Conservation (phyloP, 2,329 filamentous ascomycete genomes). For the Thelonectria rubi region DNA sequence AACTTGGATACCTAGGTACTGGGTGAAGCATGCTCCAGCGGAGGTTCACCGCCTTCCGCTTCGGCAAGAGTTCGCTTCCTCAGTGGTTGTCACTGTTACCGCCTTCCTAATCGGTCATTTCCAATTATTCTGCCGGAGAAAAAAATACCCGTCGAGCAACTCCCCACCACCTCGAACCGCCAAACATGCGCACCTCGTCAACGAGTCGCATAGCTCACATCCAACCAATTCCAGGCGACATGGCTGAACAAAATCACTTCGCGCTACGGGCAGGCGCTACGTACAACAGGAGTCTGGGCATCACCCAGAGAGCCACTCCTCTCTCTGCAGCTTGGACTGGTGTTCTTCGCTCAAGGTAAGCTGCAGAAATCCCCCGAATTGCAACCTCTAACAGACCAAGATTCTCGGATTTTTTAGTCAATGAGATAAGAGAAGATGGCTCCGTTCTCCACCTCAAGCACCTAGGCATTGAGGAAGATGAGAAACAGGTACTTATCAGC, state of each 20-base stretch:
- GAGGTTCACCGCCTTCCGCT: conserved; percentile 41
- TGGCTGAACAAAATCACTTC: conserved; percentile 46
- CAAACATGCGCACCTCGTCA: conserved; percentile 27
- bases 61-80: background rate
- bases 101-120: conserved; percentile 16
- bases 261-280: conserved; percentile 45
- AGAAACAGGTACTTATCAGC: conserved; percentile 25
- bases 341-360: conserved; percentile 52
- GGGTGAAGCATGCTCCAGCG: too few relatives aligned
- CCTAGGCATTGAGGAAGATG: conserved; percentile 45
- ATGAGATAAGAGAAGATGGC: conserved; percentile 83
- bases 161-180: conserved; percentile 28
- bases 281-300: conserved; percentile 50
- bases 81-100: conserved; percentile 25
- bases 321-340: conserved; percentile 51
- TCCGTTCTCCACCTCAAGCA: conserved; percentile 76
- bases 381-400: conserved; percentile 49
- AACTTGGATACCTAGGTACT: too few relatives aligned
- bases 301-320: conserved; percentile 52
- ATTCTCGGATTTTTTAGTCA: conserved; percentile 92
- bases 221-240: conserved; percentile 27
- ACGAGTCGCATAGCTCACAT: conserved; percentile 17
- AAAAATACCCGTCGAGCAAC: conserved; percentile 38
- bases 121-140: conserved; percentile 37
- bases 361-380: conserved; percentile 1